Evolutionary conservation across 2,329 filamentous ascomycete species (phyloP), one percentile per base, ranked within the genome.

Genomic region (Calonectria montana): DNA sequence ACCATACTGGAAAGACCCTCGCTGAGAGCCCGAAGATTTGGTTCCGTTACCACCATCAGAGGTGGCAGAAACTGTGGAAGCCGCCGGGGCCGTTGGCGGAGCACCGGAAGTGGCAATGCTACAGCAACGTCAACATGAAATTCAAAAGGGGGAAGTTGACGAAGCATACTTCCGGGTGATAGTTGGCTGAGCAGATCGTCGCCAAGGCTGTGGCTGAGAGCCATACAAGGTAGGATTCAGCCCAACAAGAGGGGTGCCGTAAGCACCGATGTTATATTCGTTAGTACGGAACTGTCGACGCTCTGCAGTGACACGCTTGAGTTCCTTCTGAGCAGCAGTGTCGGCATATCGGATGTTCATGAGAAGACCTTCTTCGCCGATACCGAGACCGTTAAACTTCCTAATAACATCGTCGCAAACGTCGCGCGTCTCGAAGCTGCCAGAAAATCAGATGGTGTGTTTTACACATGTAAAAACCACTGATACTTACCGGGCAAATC

Each of bases 301-400:
- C 82, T 98, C 95, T 37, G 97, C 95, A 48, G 96, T 98, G 82
- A 98, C 94, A 75, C 97, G 94, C 89, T 99, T 99, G 77, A 99
- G 89, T 81, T 97, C 92, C 87, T 99, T 99, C 84, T 99, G 97
- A 74, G 96, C 94, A 67, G 97, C 94, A 43, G 97, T 99, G 81
- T 99, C 97, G 74, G 97, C 96, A 83, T 97, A 99, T 76, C 97
- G 96, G 77, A 99, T 95, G 85, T 98, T 96, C 85, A 97, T 91
- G 74, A 96, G 92, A 75, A 97, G 91, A 31, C 93, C 91, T 79
- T 97, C 94, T 39, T 94, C 91, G 47, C 94, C 94, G 76, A 94
- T 89, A 35, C 90, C 86, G 77, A 92, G 87, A 75, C 97, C 96
- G 84, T 97, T 96, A 85, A 94, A 99, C 75, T 93, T 92, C 78